A percentile compares a stretch with the other conserved stretches of the same genome.
These are phyloP conservation scores for Phoenix roebelenii DNA, from an alignment of 176 grass and related monocot genomes.

Conservation along the genomic window DNA sequence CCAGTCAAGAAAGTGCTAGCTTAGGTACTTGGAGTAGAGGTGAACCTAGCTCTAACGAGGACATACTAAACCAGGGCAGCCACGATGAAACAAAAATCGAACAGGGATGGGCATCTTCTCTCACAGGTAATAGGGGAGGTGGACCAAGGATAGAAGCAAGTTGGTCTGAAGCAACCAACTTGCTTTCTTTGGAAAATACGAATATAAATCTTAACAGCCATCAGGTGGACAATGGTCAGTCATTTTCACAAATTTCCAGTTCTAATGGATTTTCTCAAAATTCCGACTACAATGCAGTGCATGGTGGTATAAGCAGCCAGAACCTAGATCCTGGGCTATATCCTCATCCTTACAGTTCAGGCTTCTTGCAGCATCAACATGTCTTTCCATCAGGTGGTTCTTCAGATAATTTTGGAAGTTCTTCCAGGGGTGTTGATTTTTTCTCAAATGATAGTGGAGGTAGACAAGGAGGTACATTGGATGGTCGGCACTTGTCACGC, in stretches of 20 bases:
- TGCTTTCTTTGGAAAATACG: constrained; percentile 7
- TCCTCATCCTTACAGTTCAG: background rate
- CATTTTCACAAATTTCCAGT: background rate
- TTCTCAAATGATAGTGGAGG: constrained; percentile 6
- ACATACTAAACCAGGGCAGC: background rate
- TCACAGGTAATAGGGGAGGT: background rate
- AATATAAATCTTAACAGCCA: constrained; percentile 14
- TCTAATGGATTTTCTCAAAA: background rate
- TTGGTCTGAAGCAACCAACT: constrained; percentile 9
- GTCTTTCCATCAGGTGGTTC: background rate
- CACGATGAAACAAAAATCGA: constrained; percentile 1
- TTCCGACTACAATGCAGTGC: background rate
- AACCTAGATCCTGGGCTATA: constrained; percentile 1
- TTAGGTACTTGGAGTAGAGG: constrained; percentile 13
- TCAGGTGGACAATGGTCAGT: constrained; percentile 8
- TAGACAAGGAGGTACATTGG: background rate
- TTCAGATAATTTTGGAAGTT: constrained; percentile 13
- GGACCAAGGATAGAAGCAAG: background rate
- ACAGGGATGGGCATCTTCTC: constrained; percentile 1
- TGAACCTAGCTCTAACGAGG: background rate
- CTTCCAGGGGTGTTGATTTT: constrained; percentile 4
- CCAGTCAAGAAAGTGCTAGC: constrained; percentile 1
- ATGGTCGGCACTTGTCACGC: background rate
- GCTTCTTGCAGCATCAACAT: background rate
- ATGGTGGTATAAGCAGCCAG: background rate